Conservation (phyloP, 768 basidiomycete species). For the Dioszegia crocea region DNA sequence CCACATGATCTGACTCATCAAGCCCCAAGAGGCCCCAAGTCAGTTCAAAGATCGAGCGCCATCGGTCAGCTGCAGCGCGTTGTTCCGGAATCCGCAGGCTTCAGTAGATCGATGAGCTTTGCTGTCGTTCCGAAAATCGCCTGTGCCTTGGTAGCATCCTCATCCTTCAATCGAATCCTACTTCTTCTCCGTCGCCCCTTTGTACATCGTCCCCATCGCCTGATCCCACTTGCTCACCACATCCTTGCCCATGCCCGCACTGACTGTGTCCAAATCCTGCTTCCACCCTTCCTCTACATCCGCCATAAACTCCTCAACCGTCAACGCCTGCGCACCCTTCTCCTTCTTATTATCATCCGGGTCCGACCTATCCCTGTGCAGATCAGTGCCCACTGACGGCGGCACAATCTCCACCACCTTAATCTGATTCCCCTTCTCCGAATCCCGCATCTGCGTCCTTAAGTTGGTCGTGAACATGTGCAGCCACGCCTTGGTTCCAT, state of each 20-base stretch:
- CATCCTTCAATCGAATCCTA: too few relatives aligned
- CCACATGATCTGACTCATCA: too few relatives aligned
- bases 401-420: conserved; percentile 32
- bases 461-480: conserved; percentile 28
- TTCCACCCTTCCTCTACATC: conserved; percentile 33
- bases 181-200: conserved; percentile 10
- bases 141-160: too few relatives aligned
- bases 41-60: too few relatives aligned
- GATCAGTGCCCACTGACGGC: conserved; percentile 28
- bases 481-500: conserved; percentile 27
- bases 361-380: conserved; percentile 26
- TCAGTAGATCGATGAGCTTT: too few relatives aligned
- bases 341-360: conserved; percentile 35
- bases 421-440: conserved; percentile 19
- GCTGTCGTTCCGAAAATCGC: too few relatives aligned
- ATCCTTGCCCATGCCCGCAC: conserved; percentile 20
- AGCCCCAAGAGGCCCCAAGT: too few relatives aligned
- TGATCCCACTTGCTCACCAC: conserved; percentile 21
- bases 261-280: conserved; percentile 21
- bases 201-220: conserved; percentile 22
- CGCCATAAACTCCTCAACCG: conserved; percentile 35
- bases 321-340: conserved; percentile 9
- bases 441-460: conserved; percentile 17
- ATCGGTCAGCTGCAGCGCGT: too few relatives aligned
- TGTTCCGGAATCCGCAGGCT: too few relatives aligned